A percentile compares a stretch with the other conserved stretches of the same genome.
phyloP scores from a whole-genome alignment of 2,329 filamentous ascomycete species.

The Thelonectria blattea region DNA sequence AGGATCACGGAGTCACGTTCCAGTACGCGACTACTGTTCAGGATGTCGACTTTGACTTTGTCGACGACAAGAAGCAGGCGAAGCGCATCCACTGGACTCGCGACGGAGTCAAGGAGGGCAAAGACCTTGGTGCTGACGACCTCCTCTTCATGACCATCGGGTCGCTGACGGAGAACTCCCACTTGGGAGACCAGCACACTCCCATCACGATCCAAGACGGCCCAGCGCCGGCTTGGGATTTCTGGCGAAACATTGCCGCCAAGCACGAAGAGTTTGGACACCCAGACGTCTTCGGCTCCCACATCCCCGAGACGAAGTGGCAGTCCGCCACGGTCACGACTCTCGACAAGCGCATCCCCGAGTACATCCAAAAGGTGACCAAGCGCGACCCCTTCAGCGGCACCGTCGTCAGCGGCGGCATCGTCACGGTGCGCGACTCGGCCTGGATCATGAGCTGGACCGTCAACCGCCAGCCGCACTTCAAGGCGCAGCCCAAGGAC shows the following conservation, averaged over 20 bases:
- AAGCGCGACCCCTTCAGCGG: slow-evolving; percentile 39
- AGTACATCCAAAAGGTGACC: slow-evolving; percentile 28
- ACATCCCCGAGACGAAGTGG: slow-evolving; percentile 40
- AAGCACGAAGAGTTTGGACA: slow-evolving; percentile 19
- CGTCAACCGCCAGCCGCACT: slow-evolving; percentile 24
- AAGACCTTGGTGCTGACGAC: slow-evolving; percentile 16
- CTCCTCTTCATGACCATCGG: slow-evolving; percentile 22
- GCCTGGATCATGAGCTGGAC: slow-evolving; percentile 26
- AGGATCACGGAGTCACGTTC: slow-evolving; percentile 23
- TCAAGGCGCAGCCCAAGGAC: slow-evolving; percentile 23
- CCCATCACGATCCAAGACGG: slow-evolving; percentile 9
- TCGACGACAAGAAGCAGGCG: slow-evolving; percentile 12
- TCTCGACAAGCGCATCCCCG: slow-evolving; percentile 36
- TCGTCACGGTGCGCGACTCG: slow-evolving; percentile 38
- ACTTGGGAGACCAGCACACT: slow-evolving; percentile 19
- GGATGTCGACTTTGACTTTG: slow-evolving; percentile 21
- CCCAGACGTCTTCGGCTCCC: slow-evolving; percentile 21
- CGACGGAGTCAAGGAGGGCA: slow-evolving; percentile 8
- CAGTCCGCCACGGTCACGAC: slow-evolving; percentile 50
- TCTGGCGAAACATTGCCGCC: slow-evolving; percentile 21
- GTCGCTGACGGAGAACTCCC: slow-evolving; percentile 22
- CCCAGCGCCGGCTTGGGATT: slow-evolving; percentile 23
- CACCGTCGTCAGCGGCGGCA: slow-evolving; percentile 43
- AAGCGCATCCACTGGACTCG: slow-evolving; percentile 19
- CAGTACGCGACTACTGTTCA: slow-evolving; percentile 20